A percentile compares a stretch with the other conserved stretches of the same genome.
These are phyloP conservation scores for Gracilaria gracilis DNA, from an alignment of 23 red algal genomes.

Conservation along the genomic window DNA sequence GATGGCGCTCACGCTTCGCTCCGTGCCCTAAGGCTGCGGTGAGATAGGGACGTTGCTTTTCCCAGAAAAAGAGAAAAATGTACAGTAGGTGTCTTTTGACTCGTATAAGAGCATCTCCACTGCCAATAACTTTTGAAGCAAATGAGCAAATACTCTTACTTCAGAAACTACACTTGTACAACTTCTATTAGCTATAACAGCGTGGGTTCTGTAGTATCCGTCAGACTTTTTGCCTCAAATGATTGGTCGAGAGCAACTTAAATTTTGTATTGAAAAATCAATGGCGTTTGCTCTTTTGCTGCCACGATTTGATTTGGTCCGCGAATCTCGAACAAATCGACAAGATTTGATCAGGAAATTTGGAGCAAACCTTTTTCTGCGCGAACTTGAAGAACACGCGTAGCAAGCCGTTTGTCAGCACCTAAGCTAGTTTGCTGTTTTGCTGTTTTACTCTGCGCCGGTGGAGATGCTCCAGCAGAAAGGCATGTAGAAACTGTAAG, in stretches of 20 bases:
- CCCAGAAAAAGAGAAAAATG: too few species aligned
- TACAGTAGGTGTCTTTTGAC: too few species aligned
- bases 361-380: not conserved
- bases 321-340: not conserved
- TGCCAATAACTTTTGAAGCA: not conserved
- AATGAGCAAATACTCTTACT: not conserved
- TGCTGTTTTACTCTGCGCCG: slow-evolving; percentile 2
- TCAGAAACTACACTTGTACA: not conserved
- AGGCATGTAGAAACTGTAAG: too few species aligned
- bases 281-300: not conserved
- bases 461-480: not conserved
- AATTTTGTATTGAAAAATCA: not conserved
- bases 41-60: too few species aligned
- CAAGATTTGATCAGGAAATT: not conserved
- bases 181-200: not conserved
- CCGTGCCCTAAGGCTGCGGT: too few species aligned
- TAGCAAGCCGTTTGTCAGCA: not conserved
- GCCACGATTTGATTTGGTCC: not conserved
- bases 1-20: too few species aligned
- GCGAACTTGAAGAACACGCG: not conserved
- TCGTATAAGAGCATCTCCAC: slow-evolving; percentile 4
- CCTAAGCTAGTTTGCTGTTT: not conserved
- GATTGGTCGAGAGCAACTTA: not conserved
- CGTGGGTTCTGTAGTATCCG: not conserved
- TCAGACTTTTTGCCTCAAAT: not conserved